Percentiles rank a stretch among this genome's conserved stretches.
These are phyloP conservation scores for Spergularia marina DNA, from an alignment of 148 eudicot species.

Conservation along the genomic window DNA sequence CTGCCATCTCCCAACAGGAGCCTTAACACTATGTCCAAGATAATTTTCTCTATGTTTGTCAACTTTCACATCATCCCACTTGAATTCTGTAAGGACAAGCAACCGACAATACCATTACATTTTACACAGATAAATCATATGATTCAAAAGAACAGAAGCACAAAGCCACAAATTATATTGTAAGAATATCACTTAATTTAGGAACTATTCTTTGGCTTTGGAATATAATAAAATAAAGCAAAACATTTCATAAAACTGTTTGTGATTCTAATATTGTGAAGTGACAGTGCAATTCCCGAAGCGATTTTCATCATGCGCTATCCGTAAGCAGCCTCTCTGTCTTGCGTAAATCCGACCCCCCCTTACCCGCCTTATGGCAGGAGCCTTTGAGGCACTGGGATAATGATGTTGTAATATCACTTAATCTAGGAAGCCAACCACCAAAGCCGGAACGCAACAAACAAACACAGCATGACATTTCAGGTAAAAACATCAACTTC, in stretches of 20 bases:
- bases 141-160: neutral
- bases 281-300: no score
- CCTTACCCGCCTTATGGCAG: no score
- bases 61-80: slow-evolving; percentile 95
- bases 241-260: no score
- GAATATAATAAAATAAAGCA: no score
- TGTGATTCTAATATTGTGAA: no score
- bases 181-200: neutral
- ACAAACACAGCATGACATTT: neutral
- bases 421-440: neutral
- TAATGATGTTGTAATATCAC: neutral
- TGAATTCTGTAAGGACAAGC: slow-evolving; percentile 54
- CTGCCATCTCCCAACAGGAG: slow-evolving; percentile 99
- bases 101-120: slow-evolving; percentile 1
- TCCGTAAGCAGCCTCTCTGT: no score
- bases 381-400: no score
- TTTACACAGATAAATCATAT: neutral
- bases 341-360: no score
- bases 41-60: slow-evolving; percentile 96
- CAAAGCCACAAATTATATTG: neutral
- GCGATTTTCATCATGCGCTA: no score
- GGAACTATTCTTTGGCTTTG: no score
- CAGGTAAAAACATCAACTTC: neutral
- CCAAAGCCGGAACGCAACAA: neutral
- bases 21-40: slow-evolving; percentile 94